Conservation (phyloP, 345 rosid genomes). For the Pistacia atlantica region DNA sequence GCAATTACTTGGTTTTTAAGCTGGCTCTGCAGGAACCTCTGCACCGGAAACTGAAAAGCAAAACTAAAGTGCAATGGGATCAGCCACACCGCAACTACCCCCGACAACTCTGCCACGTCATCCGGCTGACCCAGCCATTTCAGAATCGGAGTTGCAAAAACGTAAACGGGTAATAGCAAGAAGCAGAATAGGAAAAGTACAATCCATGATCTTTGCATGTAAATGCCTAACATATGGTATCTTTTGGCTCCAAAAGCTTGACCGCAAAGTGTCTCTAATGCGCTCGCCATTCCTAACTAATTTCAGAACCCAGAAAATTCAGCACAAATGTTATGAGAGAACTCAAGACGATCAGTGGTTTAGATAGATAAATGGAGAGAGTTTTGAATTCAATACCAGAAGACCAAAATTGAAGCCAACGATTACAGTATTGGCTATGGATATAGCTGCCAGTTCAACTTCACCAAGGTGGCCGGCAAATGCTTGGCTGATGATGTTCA, state of each 20-base stretch:
- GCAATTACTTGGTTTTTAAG: slow-evolving; percentile 55
- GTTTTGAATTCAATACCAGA: slow-evolving; percentile 32
- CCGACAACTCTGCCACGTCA: slow-evolving; percentile 66
- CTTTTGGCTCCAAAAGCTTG: slow-evolving; percentile 78
- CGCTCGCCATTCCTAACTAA: slow-evolving; percentile 83
- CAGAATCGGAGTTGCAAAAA: slow-evolving; percentile 57
- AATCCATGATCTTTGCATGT: slow-evolving; percentile 79
- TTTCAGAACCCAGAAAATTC: neutral
- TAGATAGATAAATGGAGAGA: too few species aligned
- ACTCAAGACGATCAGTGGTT: too few species aligned
- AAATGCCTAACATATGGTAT: slow-evolving; percentile 64
- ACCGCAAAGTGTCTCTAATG: slow-evolving; percentile 75
- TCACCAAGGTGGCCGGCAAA: slow-evolving; percentile 78
- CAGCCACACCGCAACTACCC: slow-evolving; percentile 51
- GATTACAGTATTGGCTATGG: slow-evolving; percentile 69
- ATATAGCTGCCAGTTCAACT: slow-evolving; percentile 61
- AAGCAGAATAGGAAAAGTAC: slow-evolving; percentile 54
- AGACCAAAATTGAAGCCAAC: slow-evolving; percentile 78
- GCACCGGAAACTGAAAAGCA: slow-evolving; percentile 59
- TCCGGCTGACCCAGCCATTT: slow-evolving; percentile 63
- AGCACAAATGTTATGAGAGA: neutral
- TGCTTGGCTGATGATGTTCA: slow-evolving; percentile 63
- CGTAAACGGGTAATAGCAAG: slow-evolving; percentile 54
- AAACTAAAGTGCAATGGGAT: slow-evolving; percentile 70
- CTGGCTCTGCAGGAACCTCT: slow-evolving; percentile 71